These are phyloP conservation scores for Inonotus obliquus DNA, from an alignment of 1,284 basidiomycete species.

Conservation along the genomic window DNA sequence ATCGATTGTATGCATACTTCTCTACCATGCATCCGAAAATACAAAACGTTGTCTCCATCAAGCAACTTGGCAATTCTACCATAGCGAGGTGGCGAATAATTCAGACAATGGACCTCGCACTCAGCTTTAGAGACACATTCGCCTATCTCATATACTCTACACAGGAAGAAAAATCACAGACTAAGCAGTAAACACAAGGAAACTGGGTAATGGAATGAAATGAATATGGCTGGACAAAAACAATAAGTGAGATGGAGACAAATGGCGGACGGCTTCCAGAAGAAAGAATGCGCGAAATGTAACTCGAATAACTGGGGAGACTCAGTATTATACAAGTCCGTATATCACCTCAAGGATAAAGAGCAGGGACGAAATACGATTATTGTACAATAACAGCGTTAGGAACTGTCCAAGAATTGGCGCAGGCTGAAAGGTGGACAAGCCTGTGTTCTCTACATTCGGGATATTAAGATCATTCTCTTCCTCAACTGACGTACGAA, in stretches of 20 bases:
- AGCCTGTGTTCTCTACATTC: conserved; percentile 22
- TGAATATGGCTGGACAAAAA: too few relatives aligned
- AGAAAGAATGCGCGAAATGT: background rate
- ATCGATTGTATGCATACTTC: conserved; percentile 8
- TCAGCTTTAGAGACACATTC: too few relatives aligned
- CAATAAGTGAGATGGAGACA: too few relatives aligned
- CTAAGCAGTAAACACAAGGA: too few relatives aligned
- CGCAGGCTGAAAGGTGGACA: conserved; percentile 47
- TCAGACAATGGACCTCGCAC: too few relatives aligned
- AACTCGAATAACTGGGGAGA: background rate
- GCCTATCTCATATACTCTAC: too few relatives aligned
- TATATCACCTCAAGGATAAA: background rate
- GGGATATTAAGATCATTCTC: background rate
- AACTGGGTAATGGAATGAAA: too few relatives aligned
- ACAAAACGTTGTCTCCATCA: background rate
- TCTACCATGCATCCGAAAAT: conserved; percentile 8
- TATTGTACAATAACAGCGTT: background rate
- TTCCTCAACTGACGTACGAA: background rate
- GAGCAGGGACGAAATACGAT: background rate
- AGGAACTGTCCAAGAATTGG: conserved; percentile 38
- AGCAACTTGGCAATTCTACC: too few relatives aligned
- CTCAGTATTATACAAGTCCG: background rate
- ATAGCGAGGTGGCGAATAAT: too few relatives aligned
- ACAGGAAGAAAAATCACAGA: too few relatives aligned
- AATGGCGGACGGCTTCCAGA: too few relatives aligned